Percentiles rank a stretch among this genome's conserved stretches.
phyloP scores from a whole-genome alignment of 345 rosid genomes.

The Triadica sebifera region DNA sequence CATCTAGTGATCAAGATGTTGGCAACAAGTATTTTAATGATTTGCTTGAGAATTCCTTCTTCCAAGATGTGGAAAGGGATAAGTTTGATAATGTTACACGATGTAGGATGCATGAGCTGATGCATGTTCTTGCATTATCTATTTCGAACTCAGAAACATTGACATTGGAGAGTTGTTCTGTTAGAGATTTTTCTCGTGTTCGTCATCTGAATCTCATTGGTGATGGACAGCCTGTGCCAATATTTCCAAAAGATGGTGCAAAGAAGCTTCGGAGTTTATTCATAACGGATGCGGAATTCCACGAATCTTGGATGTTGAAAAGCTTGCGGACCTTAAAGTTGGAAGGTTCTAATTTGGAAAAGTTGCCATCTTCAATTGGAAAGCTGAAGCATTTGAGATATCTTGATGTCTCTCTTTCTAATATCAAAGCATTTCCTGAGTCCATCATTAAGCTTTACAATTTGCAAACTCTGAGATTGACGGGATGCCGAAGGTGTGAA shows the following conservation, averaged over 20 bases:
- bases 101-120: constrained; percentile 21
- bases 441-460: constrained; percentile 1
- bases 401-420: constrained; percentile 13
- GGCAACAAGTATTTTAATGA: constrained; percentile 20
- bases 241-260: neutral
- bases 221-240: neutral
- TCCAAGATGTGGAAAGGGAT: constrained; percentile 20
- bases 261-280: neutral
- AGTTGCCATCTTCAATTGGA: constrained; percentile 12
- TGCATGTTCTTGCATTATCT: constrained; percentile 29
- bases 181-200: neutral
- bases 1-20: neutral
- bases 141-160: constrained; percentile 11
- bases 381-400: constrained; percentile 20
- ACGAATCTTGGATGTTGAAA: neutral
- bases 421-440: constrained; percentile 10
- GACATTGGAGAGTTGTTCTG: neutral
- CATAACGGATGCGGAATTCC: neutral
- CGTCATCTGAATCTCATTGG: constrained; percentile 1
- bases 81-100: neutral
- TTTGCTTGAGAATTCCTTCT: constrained; percentile 22
- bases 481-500: neutral
- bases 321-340: neutral
- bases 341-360: neutral
- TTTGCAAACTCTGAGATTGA: neutral